phyloP scores from a whole-genome alignment of 495 filamentous ascomycete genomes.

The Coniosporium apollinis region DNA sequence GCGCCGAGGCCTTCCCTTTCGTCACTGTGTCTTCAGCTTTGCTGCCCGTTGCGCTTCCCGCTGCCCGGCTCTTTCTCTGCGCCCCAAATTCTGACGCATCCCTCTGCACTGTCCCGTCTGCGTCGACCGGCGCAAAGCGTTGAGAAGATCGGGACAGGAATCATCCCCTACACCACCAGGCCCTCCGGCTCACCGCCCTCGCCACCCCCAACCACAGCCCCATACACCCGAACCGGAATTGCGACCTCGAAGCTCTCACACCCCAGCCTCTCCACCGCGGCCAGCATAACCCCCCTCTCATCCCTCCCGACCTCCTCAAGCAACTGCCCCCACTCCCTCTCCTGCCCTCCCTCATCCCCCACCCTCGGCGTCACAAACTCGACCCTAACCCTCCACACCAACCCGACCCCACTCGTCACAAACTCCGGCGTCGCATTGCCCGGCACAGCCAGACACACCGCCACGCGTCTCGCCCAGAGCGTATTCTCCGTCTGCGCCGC shows the following conservation, averaged over 20 bases:
- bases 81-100: too few species aligned
- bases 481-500: slow-evolving; percentile 62
- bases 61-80: too few species aligned
- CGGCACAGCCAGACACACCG: slow-evolving; percentile 70
- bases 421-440: slow-evolving; percentile 70
- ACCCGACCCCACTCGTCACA: slow-evolving; percentile 65
- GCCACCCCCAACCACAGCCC: slow-evolving; percentile 32
- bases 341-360: slow-evolving; percentile 9
- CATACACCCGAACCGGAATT: slow-evolving; percentile 71
- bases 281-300: slow-evolving; percentile 53
- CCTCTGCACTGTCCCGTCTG: too few species aligned
- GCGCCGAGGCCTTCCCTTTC: too few species aligned
- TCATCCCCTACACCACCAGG: slow-evolving; percentile 1
- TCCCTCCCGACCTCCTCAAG: slow-evolving; percentile 49
- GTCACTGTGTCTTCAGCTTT: too few species aligned
- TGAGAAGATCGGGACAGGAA: too few species aligned
- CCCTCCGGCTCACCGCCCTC: slow-evolving; percentile 13
- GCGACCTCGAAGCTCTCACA: slow-evolving; percentile 84
- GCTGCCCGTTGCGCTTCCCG: too few species aligned
- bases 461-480: slow-evolving; percentile 57
- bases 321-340: slow-evolving; percentile 15
- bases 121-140: too few species aligned
- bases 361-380: slow-evolving; percentile 67
- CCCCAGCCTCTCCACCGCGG: slow-evolving; percentile 54
- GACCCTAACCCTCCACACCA: slow-evolving; percentile 73